Conservation (phyloP, 163 green algal species). For the Coccomyxa subellipsoidea region DNA sequence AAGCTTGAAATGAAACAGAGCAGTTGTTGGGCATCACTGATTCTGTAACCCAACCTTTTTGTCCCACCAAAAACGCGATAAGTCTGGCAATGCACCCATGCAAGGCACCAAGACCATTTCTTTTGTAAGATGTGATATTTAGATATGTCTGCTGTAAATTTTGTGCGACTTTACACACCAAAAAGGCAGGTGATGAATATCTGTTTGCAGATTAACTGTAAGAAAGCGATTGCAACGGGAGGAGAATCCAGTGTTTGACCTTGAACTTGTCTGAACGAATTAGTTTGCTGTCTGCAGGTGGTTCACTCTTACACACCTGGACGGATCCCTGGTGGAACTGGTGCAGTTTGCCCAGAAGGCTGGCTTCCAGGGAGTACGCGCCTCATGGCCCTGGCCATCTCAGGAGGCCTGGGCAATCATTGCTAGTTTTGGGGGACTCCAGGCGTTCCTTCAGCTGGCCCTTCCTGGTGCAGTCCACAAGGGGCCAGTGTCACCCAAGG, state of each 20-base stretch:
- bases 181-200: too few species aligned
- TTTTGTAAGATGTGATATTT: too few species aligned
- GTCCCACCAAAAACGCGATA: too few species aligned
- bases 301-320: slow-evolving; percentile 41
- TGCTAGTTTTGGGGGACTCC: slow-evolving; percentile 44
- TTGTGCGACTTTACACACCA: too few species aligned
- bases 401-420: slow-evolving; percentile 46
- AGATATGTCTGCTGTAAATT: too few species aligned
- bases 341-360: slow-evolving; percentile 16
- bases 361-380: slow-evolving; percentile 21
- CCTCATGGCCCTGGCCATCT: slow-evolving; percentile 31
- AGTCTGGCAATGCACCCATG: too few species aligned
- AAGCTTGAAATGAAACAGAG: too few species aligned
- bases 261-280: not conserved
- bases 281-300: slow-evolving; percentile 34
- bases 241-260: too few species aligned
- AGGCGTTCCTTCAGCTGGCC: slow-evolving; percentile 53
- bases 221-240: not conserved
- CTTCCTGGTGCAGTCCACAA: slow-evolving; percentile 51
- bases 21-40: too few species aligned
- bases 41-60: too few species aligned
- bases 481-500: slow-evolving; percentile 61
- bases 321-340: slow-evolving; percentile 34
- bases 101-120: too few species aligned
- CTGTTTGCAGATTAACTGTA: too few species aligned